Evolutionary conservation across 257 asterid genomes (phyloP).

Genomic region (Phtheirospermum japonicum): DNA sequence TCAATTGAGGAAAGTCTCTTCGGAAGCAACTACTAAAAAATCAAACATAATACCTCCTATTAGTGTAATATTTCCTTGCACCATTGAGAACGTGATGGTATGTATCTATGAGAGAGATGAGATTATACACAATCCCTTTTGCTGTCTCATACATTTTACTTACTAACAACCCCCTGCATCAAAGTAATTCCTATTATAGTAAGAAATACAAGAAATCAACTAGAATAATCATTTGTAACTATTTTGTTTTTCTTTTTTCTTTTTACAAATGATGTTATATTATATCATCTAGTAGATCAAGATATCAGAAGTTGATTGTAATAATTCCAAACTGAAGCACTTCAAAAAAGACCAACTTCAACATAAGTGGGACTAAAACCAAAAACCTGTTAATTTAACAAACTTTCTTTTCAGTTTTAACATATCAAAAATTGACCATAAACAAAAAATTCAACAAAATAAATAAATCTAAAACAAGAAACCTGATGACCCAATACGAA

Average conservation of each 20-base stretch:
- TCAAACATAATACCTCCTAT: slow-evolving; percentile 59
- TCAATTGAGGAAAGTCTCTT: background rate
- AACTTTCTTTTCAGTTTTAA: no score
- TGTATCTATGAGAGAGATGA: slow-evolving; percentile 59
- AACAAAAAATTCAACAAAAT: background rate
- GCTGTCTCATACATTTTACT: slow-evolving; percentile 91
- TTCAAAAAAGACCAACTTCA: background rate
- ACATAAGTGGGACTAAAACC: no score
- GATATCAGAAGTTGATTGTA: no score
- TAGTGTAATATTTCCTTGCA: slow-evolving; percentile 84
- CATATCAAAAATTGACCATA: background rate
- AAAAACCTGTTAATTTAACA: no score
- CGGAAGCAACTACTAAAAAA: background rate
- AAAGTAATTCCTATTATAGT: slow-evolving; percentile 3
- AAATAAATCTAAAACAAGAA: background rate
- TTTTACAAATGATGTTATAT: no score
- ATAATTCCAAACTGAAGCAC: background rate
- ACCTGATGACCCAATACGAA: slow-evolving; percentile 92
- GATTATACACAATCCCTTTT: slow-evolving; percentile 82
- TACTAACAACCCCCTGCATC: slow-evolving; percentile 81
- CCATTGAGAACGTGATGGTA: slow-evolving; percentile 88
- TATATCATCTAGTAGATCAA: no score
- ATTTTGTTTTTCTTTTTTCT: background rate
- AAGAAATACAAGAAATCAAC: background rate
- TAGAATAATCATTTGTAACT: background rate